Evolutionary conservation across 2,329 filamentous ascomycete genomes (phyloP).

Genomic region (Venturia pyrina): DNA sequence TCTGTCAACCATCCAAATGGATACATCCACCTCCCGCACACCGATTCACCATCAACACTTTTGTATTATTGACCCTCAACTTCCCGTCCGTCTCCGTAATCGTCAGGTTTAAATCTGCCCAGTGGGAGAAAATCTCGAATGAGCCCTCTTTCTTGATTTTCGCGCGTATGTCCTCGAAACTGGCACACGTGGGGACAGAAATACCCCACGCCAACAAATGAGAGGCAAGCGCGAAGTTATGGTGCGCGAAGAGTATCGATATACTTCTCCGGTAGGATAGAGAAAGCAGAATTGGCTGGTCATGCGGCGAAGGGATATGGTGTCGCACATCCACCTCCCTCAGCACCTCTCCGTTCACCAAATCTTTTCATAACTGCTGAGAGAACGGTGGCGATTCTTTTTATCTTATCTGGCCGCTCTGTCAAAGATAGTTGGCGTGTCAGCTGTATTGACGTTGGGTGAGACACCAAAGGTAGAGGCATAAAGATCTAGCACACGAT

Average conservation of each 20-base stretch:
- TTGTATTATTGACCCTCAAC: conserved; percentile 2
- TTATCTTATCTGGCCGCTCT: background rate
- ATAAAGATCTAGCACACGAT: conserved; percentile 1
- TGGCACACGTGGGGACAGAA: background rate
- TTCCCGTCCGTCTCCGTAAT: background rate
- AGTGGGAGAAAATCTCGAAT: background rate
- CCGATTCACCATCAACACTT: background rate
- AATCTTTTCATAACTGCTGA: background rate
- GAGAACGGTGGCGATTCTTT: background rate
- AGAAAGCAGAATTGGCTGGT: background rate
- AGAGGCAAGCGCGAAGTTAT: background rate
- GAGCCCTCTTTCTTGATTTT: background rate
- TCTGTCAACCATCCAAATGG: conserved; percentile 7
- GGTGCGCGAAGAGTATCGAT: background rate
- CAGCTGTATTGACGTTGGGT: background rate
- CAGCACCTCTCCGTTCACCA: background rate
- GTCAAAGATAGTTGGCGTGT: background rate
- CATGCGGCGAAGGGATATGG: background rate
- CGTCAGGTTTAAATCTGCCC: background rate
- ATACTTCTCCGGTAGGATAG: background rate
- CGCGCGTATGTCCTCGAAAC: background rate
- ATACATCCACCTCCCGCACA: conserved; percentile 5
- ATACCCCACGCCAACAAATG: background rate
- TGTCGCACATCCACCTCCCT: background rate
- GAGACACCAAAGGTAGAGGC: background rate